Evolutionary conservation across 495 filamentous ascomycete species (phyloP).

Genomic region (Penicillium crystallinum): DNA sequence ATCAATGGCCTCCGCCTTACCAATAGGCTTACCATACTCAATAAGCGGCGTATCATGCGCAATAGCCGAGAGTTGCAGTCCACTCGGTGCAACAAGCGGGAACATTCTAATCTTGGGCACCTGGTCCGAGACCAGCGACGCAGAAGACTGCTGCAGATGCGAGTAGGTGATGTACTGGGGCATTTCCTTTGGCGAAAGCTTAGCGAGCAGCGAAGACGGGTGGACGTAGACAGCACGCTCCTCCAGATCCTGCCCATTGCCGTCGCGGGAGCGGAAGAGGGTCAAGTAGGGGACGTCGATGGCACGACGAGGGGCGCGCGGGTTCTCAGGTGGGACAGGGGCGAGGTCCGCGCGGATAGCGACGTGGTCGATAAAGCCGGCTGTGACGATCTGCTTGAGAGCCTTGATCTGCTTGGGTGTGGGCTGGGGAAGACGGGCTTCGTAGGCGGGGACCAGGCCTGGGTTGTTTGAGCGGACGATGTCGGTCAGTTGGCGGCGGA

Average conservation of each 20-base stretch:
- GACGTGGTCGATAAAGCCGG: conserved; percentile 92
- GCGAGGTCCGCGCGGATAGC: conserved; percentile 88
- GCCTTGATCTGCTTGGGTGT: conserved; percentile 67
- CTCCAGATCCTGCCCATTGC: conserved; percentile 40
- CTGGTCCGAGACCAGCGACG: conserved; percentile 41
- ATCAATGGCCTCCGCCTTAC: conserved; percentile 62
- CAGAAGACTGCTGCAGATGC: conserved; percentile 68
- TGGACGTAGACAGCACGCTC: conserved; percentile 76
- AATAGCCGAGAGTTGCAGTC: conserved; percentile 68
- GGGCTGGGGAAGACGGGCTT: conserved; percentile 62
- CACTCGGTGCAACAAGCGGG: conserved; percentile 71
- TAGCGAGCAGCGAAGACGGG: conserved; percentile 73
- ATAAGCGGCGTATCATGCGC: conserved; percentile 83
- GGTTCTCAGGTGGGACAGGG: conserved; percentile 63
- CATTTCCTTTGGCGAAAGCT: conserved; percentile 61
- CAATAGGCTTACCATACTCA: conserved; percentile 81
- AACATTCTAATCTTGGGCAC: conserved; percentile 83
- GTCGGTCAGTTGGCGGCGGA: conserved; percentile 74
- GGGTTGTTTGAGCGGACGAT: conserved; percentile 74
- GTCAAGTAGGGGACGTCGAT: conserved; percentile 90
- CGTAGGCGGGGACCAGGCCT: conserved; percentile 53
- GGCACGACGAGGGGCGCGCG: conserved; percentile 68
- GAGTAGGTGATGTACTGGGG: conserved; percentile 86
- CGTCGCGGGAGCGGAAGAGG: conserved; percentile 64
- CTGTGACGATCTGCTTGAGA: conserved; percentile 83